These are phyloP conservation scores for Citrus trifoliata DNA, from an alignment of 345 rosid genomes.

Conservation along the genomic window DNA sequence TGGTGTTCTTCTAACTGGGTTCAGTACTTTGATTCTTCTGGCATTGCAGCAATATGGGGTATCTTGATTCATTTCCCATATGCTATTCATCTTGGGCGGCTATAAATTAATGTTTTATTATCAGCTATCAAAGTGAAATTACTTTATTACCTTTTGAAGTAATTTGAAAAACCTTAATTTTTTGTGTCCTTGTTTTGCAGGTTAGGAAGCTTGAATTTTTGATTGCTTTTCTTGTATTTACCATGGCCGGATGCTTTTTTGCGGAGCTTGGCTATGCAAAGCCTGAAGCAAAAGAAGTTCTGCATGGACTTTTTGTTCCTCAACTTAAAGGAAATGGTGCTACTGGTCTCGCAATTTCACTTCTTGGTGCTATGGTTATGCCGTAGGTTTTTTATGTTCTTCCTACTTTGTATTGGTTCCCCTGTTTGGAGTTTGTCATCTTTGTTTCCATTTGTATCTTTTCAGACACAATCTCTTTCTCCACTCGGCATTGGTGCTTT, in stretches of 20 bases:
- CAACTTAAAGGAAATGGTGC: constrained; percentile 93
- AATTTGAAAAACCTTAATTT: neutral
- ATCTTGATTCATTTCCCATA: constrained; percentile 9
- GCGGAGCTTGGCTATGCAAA: constrained; percentile 80
- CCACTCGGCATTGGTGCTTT: constrained; percentile 93
- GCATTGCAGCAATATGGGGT: constrained; percentile 94
- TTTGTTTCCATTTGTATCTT: constrained; percentile 6
- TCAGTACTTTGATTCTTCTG: constrained; percentile 79
- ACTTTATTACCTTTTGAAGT: neutral
- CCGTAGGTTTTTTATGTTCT: constrained; percentile 57
- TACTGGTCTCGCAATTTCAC: constrained; percentile 87
- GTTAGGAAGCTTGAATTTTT: constrained; percentile 53
- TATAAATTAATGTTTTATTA: neutral
- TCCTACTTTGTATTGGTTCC: constrained; percentile 2
- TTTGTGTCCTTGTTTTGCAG: neutral
- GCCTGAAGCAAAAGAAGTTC: constrained; percentile 66
- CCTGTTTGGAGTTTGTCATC: neutral
- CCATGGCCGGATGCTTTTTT: constrained; percentile 87
- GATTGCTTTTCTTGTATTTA: constrained; percentile 74
- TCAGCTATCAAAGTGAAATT: neutral
- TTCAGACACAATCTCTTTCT: constrained; percentile 91
- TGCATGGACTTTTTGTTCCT: constrained; percentile 88
- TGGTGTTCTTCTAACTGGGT: constrained; percentile 89
- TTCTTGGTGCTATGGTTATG: constrained; percentile 97
- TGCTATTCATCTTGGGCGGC: neutral